phyloP scores from a whole-genome alignment of 192 early-diverging fungal genomes.

The Coemansia sp. region DNA sequence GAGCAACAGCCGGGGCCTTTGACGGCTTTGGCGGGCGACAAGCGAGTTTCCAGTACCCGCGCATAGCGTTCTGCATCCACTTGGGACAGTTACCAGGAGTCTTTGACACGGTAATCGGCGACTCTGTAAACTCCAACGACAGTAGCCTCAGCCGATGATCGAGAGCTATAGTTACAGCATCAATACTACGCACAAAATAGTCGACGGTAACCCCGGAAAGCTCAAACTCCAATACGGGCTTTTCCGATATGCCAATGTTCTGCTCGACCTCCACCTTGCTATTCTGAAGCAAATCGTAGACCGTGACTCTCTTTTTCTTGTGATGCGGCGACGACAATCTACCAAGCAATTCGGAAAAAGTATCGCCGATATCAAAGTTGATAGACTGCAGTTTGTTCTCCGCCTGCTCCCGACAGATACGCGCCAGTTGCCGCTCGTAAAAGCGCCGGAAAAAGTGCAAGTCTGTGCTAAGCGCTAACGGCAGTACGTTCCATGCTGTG shows the following conservation, averaged over 20 bases:
- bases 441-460: conserved; percentile 38
- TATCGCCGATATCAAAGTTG: conserved; percentile 51
- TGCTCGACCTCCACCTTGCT: conserved; percentile 43
- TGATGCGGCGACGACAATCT: conserved; percentile 24
- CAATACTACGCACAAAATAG: conserved; percentile 48
- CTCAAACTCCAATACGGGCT: conserved; percentile 24
- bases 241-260: conserved; percentile 20
- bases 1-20: not conserved
- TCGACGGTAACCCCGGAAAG: conserved; percentile 39
- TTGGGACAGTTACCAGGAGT: conserved; percentile 33
- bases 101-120: conserved; percentile 29
- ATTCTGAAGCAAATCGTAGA: conserved; percentile 48
- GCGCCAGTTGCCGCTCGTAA: conserved; percentile 49
- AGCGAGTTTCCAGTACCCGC: conserved; percentile 52
- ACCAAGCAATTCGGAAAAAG: conserved; percentile 43
- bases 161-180: conserved; percentile 51
- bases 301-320: conserved; percentile 36
- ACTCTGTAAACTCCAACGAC: conserved; percentile 28
- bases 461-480: conserved; percentile 39
- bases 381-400: conserved; percentile 53
- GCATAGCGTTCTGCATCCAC: conserved; percentile 55
- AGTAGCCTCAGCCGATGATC: conserved; percentile 45
- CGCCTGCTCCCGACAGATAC: conserved; percentile 54
- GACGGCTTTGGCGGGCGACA: conserved; percentile 24
- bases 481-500: conserved; percentile 50